Percentiles rank a stretch among this genome's conserved stretches.
These are phyloP conservation scores for Diaporthe helianthi DNA, from an alignment of 2,329 filamentous ascomycete species.

Conservation along the genomic window DNA sequence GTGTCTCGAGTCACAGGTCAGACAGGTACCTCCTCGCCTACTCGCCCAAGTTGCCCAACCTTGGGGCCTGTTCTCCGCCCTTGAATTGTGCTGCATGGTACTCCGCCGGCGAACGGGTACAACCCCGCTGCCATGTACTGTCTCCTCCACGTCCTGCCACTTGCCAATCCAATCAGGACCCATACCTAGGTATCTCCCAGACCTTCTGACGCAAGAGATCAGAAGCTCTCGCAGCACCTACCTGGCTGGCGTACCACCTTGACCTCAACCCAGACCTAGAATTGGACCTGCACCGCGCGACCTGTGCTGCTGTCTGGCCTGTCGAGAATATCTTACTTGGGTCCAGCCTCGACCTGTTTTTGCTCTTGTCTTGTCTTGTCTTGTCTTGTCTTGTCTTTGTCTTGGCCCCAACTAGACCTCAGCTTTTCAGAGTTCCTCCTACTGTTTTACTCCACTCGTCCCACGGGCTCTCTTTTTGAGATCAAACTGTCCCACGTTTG, in stretches of 20 bases:
- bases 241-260: constrained; percentile 9
- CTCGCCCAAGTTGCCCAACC: neutral
- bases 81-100: neutral
- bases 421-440: neutral
- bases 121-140: constrained; percentile 1
- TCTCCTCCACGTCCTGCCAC: constrained; percentile 13
- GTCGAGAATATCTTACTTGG: neutral
- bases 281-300: constrained; percentile 6
- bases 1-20: neutral
- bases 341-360: neutral
- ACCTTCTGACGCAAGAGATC: constrained; percentile 35
- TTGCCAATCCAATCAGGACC: constrained; percentile 29
- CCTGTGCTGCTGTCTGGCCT: neutral
- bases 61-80: neutral
- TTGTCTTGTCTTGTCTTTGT: neutral
- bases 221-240: constrained; percentile 28
- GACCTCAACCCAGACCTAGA: neutral
- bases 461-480: neutral
- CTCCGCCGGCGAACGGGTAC: neutral
- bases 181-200: constrained; percentile 30
- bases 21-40: constrained; percentile 2
- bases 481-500: neutral
- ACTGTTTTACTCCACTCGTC: neutral
- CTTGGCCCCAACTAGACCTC: neutral
- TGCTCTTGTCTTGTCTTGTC: constrained; percentile 8